Evolutionary conservation across 2,329 filamentous ascomycete species (phyloP).

Genomic region (Talaromyces amestolkiae): DNA sequence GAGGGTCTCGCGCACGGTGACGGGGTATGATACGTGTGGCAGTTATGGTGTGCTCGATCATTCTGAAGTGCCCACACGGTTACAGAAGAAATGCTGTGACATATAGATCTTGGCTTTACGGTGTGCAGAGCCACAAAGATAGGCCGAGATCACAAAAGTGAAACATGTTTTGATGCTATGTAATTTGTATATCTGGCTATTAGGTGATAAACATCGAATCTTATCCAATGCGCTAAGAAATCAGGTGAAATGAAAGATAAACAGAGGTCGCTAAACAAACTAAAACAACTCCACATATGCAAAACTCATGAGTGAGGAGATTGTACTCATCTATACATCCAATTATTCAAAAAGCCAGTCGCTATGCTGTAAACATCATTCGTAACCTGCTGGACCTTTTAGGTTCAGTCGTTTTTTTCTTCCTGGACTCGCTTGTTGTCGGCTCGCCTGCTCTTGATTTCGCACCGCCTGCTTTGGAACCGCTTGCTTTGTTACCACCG

Average conservation of each 20-base stretch:
- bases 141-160: neutral
- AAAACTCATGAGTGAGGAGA: neutral
- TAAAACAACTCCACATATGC: neutral
- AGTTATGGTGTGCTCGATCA: too few species aligned
- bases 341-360: neutral
- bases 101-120: too few species aligned
- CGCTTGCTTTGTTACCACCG: neutral
- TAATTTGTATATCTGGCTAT: neutral
- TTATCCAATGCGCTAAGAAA: neutral
- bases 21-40: too few species aligned
- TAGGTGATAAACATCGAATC: neutral
- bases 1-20: too few species aligned
- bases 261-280: neutral
- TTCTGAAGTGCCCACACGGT: too few species aligned
- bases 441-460: slow-evolving; percentile 1
- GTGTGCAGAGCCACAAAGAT: neutral
- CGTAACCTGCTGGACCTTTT: slow-evolving; percentile 26
- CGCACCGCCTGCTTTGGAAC: neutral
- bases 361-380: slow-evolving; percentile 34
- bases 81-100: too few species aligned
- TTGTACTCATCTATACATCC: neutral
- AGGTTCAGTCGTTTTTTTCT: slow-evolving; percentile 18
- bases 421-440: slow-evolving; percentile 1
- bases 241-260: neutral
- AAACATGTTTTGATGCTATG: neutral